A percentile compares a stretch with the other conserved stretches of the same genome.
phyloP scores from a whole-genome alignment of 371 early-diverging fungal genomes.

The Mucor velutinosus region DNA sequence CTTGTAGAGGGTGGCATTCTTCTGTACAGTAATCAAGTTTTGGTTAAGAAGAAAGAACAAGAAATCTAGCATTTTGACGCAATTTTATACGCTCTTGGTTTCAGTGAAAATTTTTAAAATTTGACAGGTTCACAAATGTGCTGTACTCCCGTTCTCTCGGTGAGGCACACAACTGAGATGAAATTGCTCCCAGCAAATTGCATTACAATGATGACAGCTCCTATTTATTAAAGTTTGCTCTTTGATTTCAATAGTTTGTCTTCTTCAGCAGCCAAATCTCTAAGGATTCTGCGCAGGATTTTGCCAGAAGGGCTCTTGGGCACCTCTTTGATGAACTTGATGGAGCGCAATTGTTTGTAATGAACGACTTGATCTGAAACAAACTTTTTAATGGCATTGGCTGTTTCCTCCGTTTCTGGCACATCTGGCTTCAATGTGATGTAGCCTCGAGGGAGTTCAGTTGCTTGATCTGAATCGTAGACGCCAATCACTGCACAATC shows the following conservation, averaged over 20 bases:
- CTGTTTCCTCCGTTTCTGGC: conserved; percentile 17
- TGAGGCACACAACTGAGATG: not conserved
- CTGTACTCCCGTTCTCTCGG: not conserved
- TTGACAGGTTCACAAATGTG: not conserved
- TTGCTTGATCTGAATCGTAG: conserved; percentile 53
- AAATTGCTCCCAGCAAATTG: not conserved
- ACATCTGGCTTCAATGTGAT: conserved; percentile 51
- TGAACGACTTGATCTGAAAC: conserved; percentile 61
- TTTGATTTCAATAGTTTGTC: conserved; percentile 6
- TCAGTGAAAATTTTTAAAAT: not conserved
- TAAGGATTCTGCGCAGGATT: conserved; percentile 62
- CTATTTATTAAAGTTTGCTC: conserved; percentile 31
- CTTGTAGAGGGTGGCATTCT: not conserved
- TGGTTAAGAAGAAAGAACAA: not conserved
- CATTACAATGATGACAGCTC: not conserved
- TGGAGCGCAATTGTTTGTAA: conserved; percentile 80
- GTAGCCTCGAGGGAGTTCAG: conserved; percentile 76
- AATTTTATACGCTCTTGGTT: not conserved
- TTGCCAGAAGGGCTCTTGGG: conserved; percentile 82
- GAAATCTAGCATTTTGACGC: not conserved
- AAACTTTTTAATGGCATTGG: conserved; percentile 52
- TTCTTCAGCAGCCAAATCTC: conserved; percentile 24
- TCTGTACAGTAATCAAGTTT: not conserved
- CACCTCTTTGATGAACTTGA: conserved; percentile 66
- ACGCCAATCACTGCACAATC: conserved; percentile 74